Conservation (phyloP, 2,329 filamentous ascomycete species). For the Fusarium concolor region DNA sequence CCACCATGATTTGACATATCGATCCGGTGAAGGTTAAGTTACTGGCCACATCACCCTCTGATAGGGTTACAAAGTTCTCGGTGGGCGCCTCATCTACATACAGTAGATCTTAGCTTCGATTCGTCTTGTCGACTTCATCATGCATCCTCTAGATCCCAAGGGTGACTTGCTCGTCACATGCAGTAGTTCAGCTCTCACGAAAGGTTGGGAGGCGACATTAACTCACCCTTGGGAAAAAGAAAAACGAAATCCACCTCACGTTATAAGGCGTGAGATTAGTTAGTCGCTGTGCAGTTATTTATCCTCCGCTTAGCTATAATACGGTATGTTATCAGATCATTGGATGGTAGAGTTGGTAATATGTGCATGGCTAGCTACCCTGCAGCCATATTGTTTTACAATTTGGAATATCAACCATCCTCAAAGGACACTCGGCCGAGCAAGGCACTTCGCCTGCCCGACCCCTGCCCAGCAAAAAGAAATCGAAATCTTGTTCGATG, state of each 20-base stretch:
- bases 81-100: not conserved
- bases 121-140: not conserved
- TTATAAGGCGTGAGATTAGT: not conserved
- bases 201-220: not conserved
- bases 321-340: not conserved
- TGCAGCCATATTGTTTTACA: not conserved
- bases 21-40: not conserved
- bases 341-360: not conserved
- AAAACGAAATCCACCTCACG: not conserved
- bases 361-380: not conserved
- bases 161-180: not conserved
- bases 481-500: slow-evolving; percentile 6
- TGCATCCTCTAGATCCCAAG: not conserved
- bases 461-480: not conserved
- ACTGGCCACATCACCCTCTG: slow-evolving; percentile 7
- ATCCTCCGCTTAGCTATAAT: not conserved
- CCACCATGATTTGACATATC: not conserved
- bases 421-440: slow-evolving; percentile 20
- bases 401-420: not conserved
- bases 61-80: slow-evolving; percentile 25
- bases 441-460: not conserved
- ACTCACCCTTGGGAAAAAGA: too few species aligned
- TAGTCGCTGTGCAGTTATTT: not conserved
- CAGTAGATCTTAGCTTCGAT: not conserved
- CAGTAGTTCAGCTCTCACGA: not conserved